Evolutionary conservation across 2,329 filamentous ascomycete species (phyloP), one percentile per base, ranked within the genome.

Genomic region (Basipetospora chlamydospora): DNA sequence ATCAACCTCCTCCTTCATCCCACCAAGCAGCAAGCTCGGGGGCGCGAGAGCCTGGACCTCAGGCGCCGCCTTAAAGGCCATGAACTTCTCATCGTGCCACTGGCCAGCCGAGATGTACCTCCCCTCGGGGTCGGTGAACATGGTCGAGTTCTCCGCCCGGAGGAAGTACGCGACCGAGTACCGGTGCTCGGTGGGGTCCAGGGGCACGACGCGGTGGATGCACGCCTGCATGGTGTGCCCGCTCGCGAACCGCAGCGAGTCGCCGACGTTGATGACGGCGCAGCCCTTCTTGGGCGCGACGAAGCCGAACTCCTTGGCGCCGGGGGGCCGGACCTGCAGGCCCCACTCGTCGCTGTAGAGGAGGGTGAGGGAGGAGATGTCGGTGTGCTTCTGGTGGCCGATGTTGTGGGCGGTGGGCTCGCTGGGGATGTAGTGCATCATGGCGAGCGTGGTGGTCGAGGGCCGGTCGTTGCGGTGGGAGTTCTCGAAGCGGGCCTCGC

Each of bases 111-210:
- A 69, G 42, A 72, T 58, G 43, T 59, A 60, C 29, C 66, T 55
- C 39, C 68, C 68, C 55, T 67, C 64, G 43, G 59, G 62, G 52
- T 73, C 69, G 33, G 57, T 58, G 49, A 73, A 71, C 58, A 66
- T 63, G 47, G 63, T 64, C 46, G 67, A 65, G 49, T 72, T 59
- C 57, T 72, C 66, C 36, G 68, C 64, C 25, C 68, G 59, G 35
- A 73, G 56, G 56, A 73, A 73, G 52, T 73, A 73, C 11, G 69
- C 68, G 42, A 73, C 67, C 8, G 64, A 69, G 59, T 72, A 73
- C 39, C 69, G 63, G 54, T 71, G 63, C 63, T 71, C 63, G 28
- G 49, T 46, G 16, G 60, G 57, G 52, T 68, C 50, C 42, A 64
- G 62, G 0, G 68, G 68, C 15, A 73, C 65, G 20, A 73, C 68